phyloP scores from a whole-genome alignment of 805 yeast genomes.

The Teunomyces pallodes region DNA sequence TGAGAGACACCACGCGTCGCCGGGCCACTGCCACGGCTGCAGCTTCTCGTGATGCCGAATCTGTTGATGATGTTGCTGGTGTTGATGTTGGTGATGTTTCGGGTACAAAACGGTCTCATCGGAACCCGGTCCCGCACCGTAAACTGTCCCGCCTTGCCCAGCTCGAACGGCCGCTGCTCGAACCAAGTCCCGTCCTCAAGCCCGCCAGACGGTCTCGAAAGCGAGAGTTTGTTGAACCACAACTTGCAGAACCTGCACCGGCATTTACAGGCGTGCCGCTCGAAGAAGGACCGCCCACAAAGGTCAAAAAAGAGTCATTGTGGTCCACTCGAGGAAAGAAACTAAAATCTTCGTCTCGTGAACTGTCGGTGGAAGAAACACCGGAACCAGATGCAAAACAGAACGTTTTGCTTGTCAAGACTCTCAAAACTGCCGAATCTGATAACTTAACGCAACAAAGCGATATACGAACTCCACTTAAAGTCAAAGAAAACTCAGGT shows the following conservation, averaged over 20 bases:
- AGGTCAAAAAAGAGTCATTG: constrained; percentile 53
- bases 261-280: constrained; percentile 72
- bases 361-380: constrained; percentile 16
- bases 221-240: constrained; percentile 55
- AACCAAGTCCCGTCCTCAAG: background rate
- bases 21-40: background rate
- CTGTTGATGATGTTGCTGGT: background rate
- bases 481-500: constrained; percentile 3
- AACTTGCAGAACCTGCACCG: constrained; percentile 51
- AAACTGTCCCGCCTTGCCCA: background rate
- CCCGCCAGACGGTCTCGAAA: no score
- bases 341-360: constrained; percentile 8
- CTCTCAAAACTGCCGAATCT: constrained; percentile 14
- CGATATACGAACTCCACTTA: constrained; percentile 14
- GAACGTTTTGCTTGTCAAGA: constrained; percentile 10
- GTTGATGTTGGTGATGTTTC: no score
- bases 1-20: background rate
- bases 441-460: constrained; percentile 15
- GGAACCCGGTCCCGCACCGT: background rate
- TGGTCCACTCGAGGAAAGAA: constrained; percentile 41
- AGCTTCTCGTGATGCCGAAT: background rate
- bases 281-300: constrained; percentile 63
- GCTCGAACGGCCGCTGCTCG: background rate
- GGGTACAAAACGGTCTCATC: background rate
- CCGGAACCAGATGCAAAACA: constrained; percentile 9